A percentile compares a stretch with the other conserved stretches of the same genome.
phyloP scores from a whole-genome alignment of 805 yeast genomes.

The Cephaloascus fragrans region DNA sequence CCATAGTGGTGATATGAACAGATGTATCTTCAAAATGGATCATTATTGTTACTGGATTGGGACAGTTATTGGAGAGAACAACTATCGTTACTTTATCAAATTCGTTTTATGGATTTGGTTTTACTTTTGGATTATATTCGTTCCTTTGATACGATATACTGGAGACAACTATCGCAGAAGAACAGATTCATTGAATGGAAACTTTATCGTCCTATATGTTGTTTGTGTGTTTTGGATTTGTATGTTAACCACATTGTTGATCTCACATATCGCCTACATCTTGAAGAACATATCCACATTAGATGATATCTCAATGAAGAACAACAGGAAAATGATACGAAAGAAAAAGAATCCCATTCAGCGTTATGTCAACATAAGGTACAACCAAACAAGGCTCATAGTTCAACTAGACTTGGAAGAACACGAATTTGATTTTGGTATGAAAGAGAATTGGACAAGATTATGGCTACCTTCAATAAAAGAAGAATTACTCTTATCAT shows the following conservation, averaged over 20 bases:
- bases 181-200: conserved; percentile 22
- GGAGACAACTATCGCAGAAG: not conserved
- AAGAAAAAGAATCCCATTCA: not conserved
- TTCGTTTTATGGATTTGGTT: conserved; percentile 29
- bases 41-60: conserved; percentile 83
- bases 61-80: conserved; percentile 54
- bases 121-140: conserved; percentile 20
- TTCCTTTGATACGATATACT: conserved; percentile 1
- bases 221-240: conserved; percentile 33
- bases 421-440: conserved; percentile 11
- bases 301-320: conserved; percentile 39
- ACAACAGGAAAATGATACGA: conserved; percentile 11
- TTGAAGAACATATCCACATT: conserved; percentile 43
- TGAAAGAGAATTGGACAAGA: conserved; percentile 11
- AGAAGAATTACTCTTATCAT: no score
- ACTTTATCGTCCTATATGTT: conserved; percentile 38
- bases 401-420: conserved; percentile 10
- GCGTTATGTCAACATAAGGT: not conserved
- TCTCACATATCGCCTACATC: conserved; percentile 35
- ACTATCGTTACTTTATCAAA: conserved; percentile 51
- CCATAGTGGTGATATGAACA: conserved; percentile 47
- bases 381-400: conserved; percentile 9
- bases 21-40: conserved; percentile 69
- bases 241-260: conserved; percentile 31
- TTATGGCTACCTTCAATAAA: conserved; percentile 10